Evolutionary conservation across 1,139 yeast genomes (phyloP).

Genomic region (Geotrichum histeridarum): DNA sequence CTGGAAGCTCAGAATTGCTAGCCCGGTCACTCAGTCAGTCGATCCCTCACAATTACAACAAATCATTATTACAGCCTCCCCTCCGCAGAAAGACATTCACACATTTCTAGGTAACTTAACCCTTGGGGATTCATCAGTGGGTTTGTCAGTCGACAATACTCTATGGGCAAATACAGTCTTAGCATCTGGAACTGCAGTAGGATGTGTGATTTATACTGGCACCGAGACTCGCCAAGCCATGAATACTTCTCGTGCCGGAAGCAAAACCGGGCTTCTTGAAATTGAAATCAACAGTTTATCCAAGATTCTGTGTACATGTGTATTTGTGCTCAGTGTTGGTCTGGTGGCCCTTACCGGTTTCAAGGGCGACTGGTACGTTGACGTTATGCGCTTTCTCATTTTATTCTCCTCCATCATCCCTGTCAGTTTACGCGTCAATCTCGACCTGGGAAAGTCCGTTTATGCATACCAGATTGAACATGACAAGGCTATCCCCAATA

Average conservation of each 20-base stretch:
- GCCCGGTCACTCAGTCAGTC: constrained; percentile 61
- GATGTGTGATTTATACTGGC: constrained; percentile 87
- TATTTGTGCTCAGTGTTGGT: constrained; percentile 67
- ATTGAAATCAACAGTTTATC: constrained; percentile 84
- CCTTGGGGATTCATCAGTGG: constrained; percentile 51
- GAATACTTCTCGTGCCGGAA: constrained; percentile 87
- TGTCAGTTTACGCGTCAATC: constrained; percentile 85
- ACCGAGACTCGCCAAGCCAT: constrained; percentile 87
- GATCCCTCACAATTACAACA: constrained; percentile 44
- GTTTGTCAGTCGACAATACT: constrained; percentile 83
- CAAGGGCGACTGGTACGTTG: constrained; percentile 75
- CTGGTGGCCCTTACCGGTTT: constrained; percentile 80
- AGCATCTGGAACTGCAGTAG: constrained; percentile 89
- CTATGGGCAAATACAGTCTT: constrained; percentile 97
- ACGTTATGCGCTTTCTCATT: constrained; percentile 82
- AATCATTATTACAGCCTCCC: constrained; percentile 58
- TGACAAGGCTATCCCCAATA: constrained; percentile 71
- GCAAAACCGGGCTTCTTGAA: constrained; percentile 84
- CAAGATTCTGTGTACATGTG: constrained; percentile 82
- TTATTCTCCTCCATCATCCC: constrained; percentile 94
- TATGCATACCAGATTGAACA: constrained; percentile 94
- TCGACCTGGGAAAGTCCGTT: constrained; percentile 92
- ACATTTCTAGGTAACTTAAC: constrained; percentile 68
- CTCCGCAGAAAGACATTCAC: constrained; percentile 82
- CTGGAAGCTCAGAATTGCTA: constrained; percentile 87